A percentile compares a stretch with the other conserved stretches of the same genome.
phyloP scores from a whole-genome alignment of 306 rosid species.

The Trifolium dubium region DNA sequence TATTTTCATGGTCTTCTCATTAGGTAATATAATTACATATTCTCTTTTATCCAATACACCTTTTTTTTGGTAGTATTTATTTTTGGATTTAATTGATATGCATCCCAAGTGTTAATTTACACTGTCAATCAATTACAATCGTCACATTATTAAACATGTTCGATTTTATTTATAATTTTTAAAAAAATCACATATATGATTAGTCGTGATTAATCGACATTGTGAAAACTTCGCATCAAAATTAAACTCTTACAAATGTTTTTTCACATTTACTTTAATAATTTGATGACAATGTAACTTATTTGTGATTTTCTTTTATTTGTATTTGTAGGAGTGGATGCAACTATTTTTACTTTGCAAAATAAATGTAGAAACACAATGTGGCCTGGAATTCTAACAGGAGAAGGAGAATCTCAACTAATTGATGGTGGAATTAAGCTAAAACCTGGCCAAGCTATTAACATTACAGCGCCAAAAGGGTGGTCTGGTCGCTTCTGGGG shows the following conservation, averaged over 20 bases:
- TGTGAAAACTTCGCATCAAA: too few species aligned
- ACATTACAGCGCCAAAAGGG: slow-evolving; percentile 53
- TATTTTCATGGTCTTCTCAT: slow-evolving; percentile 34
- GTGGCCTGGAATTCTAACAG: slow-evolving; percentile 65
- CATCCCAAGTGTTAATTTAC: not conserved
- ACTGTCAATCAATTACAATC: not conserved
- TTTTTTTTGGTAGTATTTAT: not conserved
- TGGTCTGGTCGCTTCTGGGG: slow-evolving; percentile 75
- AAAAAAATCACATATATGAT: not conserved
- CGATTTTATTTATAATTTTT: not conserved
- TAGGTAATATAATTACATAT: slow-evolving; percentile 24
- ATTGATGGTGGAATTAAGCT: slow-evolving; percentile 55
- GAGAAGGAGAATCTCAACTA: slow-evolving; percentile 53
- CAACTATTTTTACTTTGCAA: slow-evolving; percentile 55
- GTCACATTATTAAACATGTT: not conserved
- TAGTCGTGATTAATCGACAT: not conserved
- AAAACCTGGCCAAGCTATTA: slow-evolving; percentile 32
- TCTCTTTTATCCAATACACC: slow-evolving; percentile 1
- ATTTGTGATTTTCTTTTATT: not conserved
- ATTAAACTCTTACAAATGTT: not conserved
- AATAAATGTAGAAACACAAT: slow-evolving; percentile 53
- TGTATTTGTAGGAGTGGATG: slow-evolving; percentile 54
- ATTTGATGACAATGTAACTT: slow-evolving; percentile 18
- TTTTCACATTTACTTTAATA: not conserved
- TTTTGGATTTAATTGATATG: not conserved